Evolutionary conservation across 2,329 filamentous ascomycete species (phyloP).

Genomic region (Corniculantispora saksenae): DNA sequence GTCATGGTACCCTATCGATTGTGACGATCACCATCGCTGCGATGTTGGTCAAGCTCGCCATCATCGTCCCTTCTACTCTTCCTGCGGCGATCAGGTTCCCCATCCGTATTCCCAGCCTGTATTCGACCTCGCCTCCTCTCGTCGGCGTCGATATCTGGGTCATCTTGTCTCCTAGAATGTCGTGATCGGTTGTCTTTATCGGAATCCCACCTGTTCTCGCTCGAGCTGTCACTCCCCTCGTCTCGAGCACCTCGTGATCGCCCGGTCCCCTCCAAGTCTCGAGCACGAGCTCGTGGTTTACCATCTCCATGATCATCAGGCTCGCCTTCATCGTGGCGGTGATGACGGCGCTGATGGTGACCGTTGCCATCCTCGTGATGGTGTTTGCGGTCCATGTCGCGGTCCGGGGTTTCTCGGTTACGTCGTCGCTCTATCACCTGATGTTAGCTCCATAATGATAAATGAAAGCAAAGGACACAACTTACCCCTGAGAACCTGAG

Average conservation of each 20-base stretch:
- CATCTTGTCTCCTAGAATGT: background rate
- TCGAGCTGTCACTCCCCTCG: background rate
- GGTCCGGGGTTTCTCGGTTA: background rate
- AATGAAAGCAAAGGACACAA: conserved; percentile 19
- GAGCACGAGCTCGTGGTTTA: conserved; percentile 8
- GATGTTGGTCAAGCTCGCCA: conserved; percentile 27
- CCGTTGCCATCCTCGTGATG: conserved; percentile 30
- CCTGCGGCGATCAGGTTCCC: conserved; percentile 31
- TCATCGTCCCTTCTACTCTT: conserved; percentile 24
- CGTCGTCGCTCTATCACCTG: conserved; percentile 6
- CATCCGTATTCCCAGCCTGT: background rate
- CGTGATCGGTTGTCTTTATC: background rate
- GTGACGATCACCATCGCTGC: conserved; percentile 25
- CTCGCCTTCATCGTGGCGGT: conserved; percentile 31
- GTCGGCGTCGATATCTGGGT: background rate
- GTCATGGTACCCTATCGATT: background rate
- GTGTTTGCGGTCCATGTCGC: conserved; percentile 17
- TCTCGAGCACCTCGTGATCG: background rate
- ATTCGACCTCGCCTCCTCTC: background rate
- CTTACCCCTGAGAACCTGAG: conserved; percentile 77
- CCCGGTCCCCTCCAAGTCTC: background rate
- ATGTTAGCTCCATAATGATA: conserved; percentile 6
- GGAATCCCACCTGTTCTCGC: background rate
- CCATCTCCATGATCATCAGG: conserved; percentile 29
- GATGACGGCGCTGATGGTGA: conserved; percentile 31